phyloP scores from a whole-genome alignment of 257 asterid species.

The Striga asiatica region DNA sequence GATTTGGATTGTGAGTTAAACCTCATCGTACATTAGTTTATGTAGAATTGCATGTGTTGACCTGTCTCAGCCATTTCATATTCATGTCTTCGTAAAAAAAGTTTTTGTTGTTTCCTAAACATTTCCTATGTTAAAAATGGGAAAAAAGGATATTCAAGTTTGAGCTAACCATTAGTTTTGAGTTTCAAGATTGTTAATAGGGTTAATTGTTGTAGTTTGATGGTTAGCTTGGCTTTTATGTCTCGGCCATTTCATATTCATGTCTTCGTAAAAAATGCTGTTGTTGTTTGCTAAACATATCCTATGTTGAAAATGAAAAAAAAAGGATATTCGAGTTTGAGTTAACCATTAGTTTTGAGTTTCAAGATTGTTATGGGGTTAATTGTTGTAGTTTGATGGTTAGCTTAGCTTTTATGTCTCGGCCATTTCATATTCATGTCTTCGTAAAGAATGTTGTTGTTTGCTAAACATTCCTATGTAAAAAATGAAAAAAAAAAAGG shows the following conservation, averaged over 20 bases:
- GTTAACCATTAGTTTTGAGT: too few species aligned
- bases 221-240: too few species aligned
- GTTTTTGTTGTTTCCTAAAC: too few species aligned
- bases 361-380: too few species aligned
- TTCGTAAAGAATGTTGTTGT: background rate
- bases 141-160: background rate
- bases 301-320: background rate
- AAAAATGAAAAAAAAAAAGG: background rate
- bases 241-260: background rate
- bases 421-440: background rate
- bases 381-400: too few species aligned
- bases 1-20: conserved; percentile 60
- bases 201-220: too few species aligned
- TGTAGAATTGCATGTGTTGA: too few species aligned
- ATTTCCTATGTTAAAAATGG: background rate
- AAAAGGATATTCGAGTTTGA: too few species aligned
- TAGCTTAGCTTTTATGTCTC: too few species aligned
- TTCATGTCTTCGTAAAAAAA: background rate
- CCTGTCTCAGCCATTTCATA: too few species aligned
- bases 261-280: background rate
- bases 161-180: too few species aligned
- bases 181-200: too few species aligned
- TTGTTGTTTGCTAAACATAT: background rate
- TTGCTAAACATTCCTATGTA: background rate
- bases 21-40: background rate